Evolutionary conservation across 345 rosid species (phyloP), one percentile per base, ranked within the genome.

Genomic region (Populus deltoides): DNA sequence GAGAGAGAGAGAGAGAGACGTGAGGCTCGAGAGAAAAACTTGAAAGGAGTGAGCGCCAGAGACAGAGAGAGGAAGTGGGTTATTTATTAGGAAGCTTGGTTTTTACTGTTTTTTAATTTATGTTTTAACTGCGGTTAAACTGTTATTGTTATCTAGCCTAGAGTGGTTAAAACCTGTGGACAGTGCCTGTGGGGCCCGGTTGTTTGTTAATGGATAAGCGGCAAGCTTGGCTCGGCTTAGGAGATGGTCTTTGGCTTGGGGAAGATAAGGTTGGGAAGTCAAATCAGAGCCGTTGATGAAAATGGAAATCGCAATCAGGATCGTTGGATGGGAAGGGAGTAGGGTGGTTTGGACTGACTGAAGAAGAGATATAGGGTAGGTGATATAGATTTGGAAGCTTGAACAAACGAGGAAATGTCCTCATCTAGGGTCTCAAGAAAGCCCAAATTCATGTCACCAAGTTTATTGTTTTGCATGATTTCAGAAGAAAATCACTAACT

Each of bases 11-110:
- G 35, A 33, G 43, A 77, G 45, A 79, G 80, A 83, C 89, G 85
- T 81, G 75, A 88, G 80, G 80, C 85, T 81, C 84, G 89, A 89
- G 82, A 68, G 82, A 7, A 55, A 82, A 81, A 82, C 83, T 89
- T 84, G 87, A 90, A 86, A 79, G 80, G 72, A 85, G 87, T 79
- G 91, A 85, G 93, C 89, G 94, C 89, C 89, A 84, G 85, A 15
- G 79, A 24, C 25, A 68, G 31, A 20, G 63, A 66, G 67, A 33
- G 70, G 71, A 71, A 67, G 68, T 24, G 86, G 27, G 49, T 55
- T 80, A 88, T 87, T 85, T 89, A 89, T 86, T 75, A 80, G 41
- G 61, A 25, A 10, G 20, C 12, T 15, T 17, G 61, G 43, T 7
- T 57, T 78, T 81, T 80, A 49, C 29, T 13, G 51, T 4, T 45